Percentiles rank a stretch among this genome's conserved stretches.
Evolutionary conservation across 2,329 filamentous ascomycete genomes (phyloP).

Genomic region (Tolypocladium sp.): DNA sequence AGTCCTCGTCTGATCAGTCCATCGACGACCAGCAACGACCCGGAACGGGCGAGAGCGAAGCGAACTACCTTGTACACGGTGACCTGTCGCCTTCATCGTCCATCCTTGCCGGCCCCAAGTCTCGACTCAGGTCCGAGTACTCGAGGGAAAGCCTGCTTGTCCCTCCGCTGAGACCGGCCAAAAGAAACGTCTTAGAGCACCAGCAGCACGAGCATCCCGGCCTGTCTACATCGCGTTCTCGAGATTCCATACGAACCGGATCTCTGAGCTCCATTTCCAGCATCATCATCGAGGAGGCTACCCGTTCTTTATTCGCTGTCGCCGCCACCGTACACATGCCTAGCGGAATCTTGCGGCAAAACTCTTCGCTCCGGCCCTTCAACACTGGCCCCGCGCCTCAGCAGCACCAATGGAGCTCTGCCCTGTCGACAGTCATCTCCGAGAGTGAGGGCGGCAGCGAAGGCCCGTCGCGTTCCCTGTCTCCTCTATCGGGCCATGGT

Average conservation of each 20-base stretch:
- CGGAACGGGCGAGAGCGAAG: constrained; percentile 28
- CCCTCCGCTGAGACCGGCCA: constrained; percentile 40
- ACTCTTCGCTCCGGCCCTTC: neutral
- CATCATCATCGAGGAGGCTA: constrained; percentile 39
- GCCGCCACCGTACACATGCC: constrained; percentile 14
- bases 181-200: constrained; percentile 36
- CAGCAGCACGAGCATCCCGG: constrained; percentile 33
- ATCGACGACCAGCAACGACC: constrained; percentile 24
- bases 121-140: constrained; percentile 32
- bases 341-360: neutral
- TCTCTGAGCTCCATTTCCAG: constrained; percentile 49
- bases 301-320: constrained; percentile 20
- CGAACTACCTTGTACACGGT: constrained; percentile 46
- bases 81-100: constrained; percentile 32
- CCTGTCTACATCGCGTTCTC: constrained; percentile 40
- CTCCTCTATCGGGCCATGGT: constrained; percentile 31
- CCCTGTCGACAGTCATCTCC: constrained; percentile 55
- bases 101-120: constrained; percentile 22
- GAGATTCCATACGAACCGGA: constrained; percentile 42
- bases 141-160: constrained; percentile 54
- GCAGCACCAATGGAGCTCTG: constrained; percentile 54
- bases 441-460: constrained; percentile 48
- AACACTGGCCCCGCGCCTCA: neutral
- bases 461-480: constrained; percentile 38
- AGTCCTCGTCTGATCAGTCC: constrained; percentile 35